phyloP scores from a whole-genome alignment of 768 basidiomycete species.

The Rhizopogon rudus region DNA sequence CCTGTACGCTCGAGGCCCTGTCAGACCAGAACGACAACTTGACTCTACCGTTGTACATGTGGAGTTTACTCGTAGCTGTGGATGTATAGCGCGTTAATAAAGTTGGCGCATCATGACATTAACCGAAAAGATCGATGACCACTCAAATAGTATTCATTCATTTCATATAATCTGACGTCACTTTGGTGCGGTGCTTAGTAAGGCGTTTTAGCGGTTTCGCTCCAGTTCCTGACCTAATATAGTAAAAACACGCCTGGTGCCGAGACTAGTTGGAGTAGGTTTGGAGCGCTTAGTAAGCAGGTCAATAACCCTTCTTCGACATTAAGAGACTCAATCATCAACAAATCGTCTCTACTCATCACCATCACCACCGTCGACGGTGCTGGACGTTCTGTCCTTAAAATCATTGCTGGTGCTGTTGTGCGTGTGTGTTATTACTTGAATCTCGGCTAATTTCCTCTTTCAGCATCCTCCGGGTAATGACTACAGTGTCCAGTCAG shows the following conservation, averaged over 20 bases:
- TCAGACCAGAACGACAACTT: constrained; percentile 98
- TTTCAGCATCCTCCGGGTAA: constrained; percentile 4
- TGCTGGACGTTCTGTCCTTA: not conserved
- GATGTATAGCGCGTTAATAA: constrained; percentile 23
- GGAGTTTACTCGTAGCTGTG: constrained; percentile 76
- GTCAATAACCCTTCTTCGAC: constrained; percentile 2
- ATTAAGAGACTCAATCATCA: not conserved
- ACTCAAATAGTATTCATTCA: too few relatives aligned
- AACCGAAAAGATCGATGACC: too few relatives aligned
- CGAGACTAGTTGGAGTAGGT: too few relatives aligned
- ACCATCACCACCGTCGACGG: not conserved
- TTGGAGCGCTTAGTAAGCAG: constrained; percentile 1
- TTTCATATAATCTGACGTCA: too few relatives aligned
- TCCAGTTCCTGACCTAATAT: too few relatives aligned
- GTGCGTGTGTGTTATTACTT: not conserved
- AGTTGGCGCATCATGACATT: not conserved
- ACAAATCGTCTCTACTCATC: not conserved
- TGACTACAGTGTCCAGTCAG: constrained; percentile 1
- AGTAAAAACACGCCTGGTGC: too few relatives aligned
- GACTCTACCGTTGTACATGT: constrained; percentile 92
- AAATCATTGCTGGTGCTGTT: not conserved
- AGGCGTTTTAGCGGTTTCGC: too few relatives aligned
- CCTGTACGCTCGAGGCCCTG: constrained; percentile 81
- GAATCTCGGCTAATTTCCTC: not conserved
- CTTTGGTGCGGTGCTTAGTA: too few relatives aligned